Evolutionary conservation across 257 asterid genomes (phyloP).

Genomic region (Solanum rostratum): DNA sequence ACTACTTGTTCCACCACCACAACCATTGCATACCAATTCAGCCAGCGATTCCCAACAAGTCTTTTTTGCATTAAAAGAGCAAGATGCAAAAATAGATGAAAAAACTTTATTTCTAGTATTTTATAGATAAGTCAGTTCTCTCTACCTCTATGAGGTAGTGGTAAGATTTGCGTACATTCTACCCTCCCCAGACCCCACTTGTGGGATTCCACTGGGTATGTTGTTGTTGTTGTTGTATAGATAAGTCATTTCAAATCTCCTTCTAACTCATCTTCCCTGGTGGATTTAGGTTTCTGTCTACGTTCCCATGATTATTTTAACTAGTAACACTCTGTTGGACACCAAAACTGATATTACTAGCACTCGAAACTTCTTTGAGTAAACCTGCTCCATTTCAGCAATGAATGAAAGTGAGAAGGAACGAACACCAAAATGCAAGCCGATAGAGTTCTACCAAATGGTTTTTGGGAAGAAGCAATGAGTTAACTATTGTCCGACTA

Average conservation of each 20-base stretch:
- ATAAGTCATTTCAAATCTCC: not conserved
- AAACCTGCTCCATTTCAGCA: not conserved
- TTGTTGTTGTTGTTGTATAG: too few species aligned
- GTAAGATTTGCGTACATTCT: too few species aligned
- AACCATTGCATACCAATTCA: not conserved
- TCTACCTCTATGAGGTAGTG: too few species aligned
- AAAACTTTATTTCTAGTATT: not conserved
- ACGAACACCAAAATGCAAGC: not conserved
- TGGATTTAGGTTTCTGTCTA: not conserved
- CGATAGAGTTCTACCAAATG: not conserved
- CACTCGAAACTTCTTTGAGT: not conserved
- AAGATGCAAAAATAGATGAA: not conserved
- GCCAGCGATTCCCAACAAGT: not conserved
- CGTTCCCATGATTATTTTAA: not conserved
- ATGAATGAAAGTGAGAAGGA: not conserved
- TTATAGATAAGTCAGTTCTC: not conserved
- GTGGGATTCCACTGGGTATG: too few species aligned
- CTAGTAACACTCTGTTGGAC: not conserved
- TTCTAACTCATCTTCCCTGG: not conserved
- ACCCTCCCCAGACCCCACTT: too few species aligned
- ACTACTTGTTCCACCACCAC: not conserved
- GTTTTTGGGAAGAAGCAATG: not conserved
- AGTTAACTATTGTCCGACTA: not conserved
- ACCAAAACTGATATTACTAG: not conserved
- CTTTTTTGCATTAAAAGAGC: not conserved